These are phyloP conservation scores for Quercus phellos DNA, from an alignment of 331 rosid species.

Conservation along the genomic window DNA sequence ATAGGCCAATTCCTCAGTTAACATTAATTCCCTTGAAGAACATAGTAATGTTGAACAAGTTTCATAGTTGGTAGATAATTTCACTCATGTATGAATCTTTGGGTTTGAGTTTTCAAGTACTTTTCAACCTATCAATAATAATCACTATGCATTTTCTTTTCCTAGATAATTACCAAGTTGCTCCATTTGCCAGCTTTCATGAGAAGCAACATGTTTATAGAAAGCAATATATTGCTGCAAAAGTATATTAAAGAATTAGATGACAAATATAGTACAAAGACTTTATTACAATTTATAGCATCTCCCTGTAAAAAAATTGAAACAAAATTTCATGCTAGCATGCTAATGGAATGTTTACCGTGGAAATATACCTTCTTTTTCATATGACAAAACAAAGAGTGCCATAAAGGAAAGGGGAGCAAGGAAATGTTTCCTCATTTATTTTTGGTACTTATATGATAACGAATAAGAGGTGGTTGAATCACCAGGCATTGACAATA, in stretches of 20 bases:
- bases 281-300: neutral
- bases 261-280: neutral
- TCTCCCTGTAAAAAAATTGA: neutral
- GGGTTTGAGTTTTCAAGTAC: no score
- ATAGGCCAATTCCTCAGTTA: no score
- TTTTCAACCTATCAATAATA: conserved; percentile 18
- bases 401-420: neutral
- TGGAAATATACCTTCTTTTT: neutral
- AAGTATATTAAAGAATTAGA: conserved; percentile 16
- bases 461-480: neutral
- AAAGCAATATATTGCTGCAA: conserved; percentile 72
- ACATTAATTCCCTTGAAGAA: no score
- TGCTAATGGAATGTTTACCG: neutral
- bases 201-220: conserved; percentile 57
- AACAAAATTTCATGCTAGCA: neutral
- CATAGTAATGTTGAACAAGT: no score
- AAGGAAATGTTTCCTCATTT: neutral
- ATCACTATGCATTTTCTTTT: conserved; percentile 48
- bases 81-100: no score
- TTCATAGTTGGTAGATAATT: no score
- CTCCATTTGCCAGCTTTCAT: conserved; percentile 82
- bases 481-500: neutral
- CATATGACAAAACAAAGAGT: conserved; percentile 8
- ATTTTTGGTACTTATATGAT: neutral
- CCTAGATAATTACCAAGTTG: conserved; percentile 53